These are phyloP conservation scores for Boechera retrofracta DNA, from an alignment of 345 rosid species.

Conservation along the genomic window DNA sequence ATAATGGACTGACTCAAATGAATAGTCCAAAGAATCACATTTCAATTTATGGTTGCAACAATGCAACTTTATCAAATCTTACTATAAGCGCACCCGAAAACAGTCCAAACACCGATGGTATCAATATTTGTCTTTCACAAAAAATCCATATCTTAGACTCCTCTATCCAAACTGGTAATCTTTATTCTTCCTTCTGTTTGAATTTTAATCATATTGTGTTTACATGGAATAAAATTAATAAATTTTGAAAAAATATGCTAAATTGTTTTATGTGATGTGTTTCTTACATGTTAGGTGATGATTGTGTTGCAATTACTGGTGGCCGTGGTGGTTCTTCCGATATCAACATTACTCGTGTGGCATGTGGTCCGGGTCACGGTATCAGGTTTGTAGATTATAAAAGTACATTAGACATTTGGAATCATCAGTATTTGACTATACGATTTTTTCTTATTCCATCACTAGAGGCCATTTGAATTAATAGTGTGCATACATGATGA, in stretches of 20 bases:
- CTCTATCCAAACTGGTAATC: slow-evolving; percentile 34
- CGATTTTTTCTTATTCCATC: background rate
- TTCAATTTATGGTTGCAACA: background rate
- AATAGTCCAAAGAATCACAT: slow-evolving; percentile 39
- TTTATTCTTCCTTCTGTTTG: background rate
- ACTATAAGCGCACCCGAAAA: slow-evolving; percentile 22
- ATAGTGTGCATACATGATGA: background rate
- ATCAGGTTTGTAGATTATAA: slow-evolving; percentile 45
- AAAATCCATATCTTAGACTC: slow-evolving; percentile 1
- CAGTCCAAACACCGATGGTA: slow-evolving; percentile 45
- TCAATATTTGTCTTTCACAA: slow-evolving; percentile 25
- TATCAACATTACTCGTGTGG: slow-evolving; percentile 48
- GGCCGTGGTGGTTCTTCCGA: slow-evolving; percentile 14
- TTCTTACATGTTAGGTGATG: slow-evolving; percentile 30
- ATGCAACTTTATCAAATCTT: slow-evolving; percentile 36
- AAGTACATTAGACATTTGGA: background rate
- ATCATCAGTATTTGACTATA: background rate
- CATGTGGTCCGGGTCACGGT: slow-evolving; percentile 77
- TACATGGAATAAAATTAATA: background rate
- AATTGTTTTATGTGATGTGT: background rate
- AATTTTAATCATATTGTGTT: background rate
- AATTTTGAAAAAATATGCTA: background rate
- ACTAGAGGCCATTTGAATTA: background rate
- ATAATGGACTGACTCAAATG: slow-evolving; percentile 35
- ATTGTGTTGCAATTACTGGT: slow-evolving; percentile 32